Conservation (phyloP, 2,329 filamentous ascomycete species). For the Arthrinium puccinioides region DNA sequence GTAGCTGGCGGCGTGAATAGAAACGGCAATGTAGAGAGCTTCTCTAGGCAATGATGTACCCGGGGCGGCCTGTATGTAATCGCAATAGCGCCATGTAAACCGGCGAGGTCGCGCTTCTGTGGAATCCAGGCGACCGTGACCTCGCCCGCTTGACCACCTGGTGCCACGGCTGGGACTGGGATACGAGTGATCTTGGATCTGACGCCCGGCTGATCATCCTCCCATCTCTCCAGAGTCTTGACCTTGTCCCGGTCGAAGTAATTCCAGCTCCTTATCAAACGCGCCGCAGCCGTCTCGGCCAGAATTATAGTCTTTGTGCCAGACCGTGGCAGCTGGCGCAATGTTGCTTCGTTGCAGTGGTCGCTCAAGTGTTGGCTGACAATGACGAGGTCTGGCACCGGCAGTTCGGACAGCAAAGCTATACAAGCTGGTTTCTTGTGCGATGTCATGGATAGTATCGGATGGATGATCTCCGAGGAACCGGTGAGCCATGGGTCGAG, state of each 20-base stretch:
- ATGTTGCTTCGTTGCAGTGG: constrained; percentile 63
- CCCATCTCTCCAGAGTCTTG: constrained; percentile 37
- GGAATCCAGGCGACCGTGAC: constrained; percentile 63
- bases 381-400: constrained; percentile 37
- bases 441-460: constrained; percentile 52
- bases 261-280: constrained; percentile 59
- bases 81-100: constrained; percentile 59
- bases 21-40: constrained; percentile 16
- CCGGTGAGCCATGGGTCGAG: constrained; percentile 66
- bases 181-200: constrained; percentile 33
- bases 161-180: constrained; percentile 43
- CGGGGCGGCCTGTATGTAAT: constrained; percentile 65
- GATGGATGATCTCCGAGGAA: constrained; percentile 51
- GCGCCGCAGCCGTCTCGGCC: constrained; percentile 57
- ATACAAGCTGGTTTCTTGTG: constrained; percentile 51
- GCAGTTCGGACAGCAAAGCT: constrained; percentile 36
- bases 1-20: constrained; percentile 23
- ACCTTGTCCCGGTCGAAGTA: constrained; percentile 52
- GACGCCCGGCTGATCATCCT: constrained; percentile 27
- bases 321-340: constrained; percentile 52
- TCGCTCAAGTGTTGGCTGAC: constrained; percentile 46
- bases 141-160: constrained; percentile 52
- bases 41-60: too few relatives aligned
- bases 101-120: constrained; percentile 51
- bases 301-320: constrained; percentile 54